Conservation (phyloP, 176 grass and related monocot species). For the Oryza officinalis region DNA sequence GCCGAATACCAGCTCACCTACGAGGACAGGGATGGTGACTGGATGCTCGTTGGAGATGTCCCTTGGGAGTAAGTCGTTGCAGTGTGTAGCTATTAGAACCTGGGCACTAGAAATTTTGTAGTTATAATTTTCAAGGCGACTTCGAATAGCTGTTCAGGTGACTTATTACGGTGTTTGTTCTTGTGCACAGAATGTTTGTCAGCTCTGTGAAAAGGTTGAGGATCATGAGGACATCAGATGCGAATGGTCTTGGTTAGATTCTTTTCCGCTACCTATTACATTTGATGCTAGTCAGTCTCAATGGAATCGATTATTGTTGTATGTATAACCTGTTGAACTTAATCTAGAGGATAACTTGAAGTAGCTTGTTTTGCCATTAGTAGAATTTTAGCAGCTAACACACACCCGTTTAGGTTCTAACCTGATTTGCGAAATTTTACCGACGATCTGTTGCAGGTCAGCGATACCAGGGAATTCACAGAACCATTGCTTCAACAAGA, state of each 20-base stretch:
- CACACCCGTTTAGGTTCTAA: not conserved
- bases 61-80: constrained; percentile 67
- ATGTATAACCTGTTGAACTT: not conserved
- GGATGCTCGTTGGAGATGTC: constrained; percentile 97
- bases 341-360: not conserved
- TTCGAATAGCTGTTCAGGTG: not conserved
- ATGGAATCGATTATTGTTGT: not conserved
- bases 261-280: not conserved
- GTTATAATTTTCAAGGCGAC: not conserved
- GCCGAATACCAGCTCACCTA: constrained; percentile 78
- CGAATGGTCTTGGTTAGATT: constrained; percentile 52
- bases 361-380: not conserved
- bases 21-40: constrained; percentile 88
- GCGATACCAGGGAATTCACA: constrained; percentile 16
- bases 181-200: constrained; percentile 62
- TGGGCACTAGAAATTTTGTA: not conserved
- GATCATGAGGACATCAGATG: constrained; percentile 76
- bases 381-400: not conserved
- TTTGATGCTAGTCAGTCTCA: not conserved
- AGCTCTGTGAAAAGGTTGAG: constrained; percentile 68
- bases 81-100: not conserved
- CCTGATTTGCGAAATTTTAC: not conserved
- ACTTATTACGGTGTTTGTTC: constrained; percentile 16
- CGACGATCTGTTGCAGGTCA: constrained; percentile 13
- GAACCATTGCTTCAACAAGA: constrained; percentile 27